Evolutionary conservation across 495 filamentous ascomycete genomes (phyloP).

Genomic region (Aspergillus saccharolyticus): DNA sequence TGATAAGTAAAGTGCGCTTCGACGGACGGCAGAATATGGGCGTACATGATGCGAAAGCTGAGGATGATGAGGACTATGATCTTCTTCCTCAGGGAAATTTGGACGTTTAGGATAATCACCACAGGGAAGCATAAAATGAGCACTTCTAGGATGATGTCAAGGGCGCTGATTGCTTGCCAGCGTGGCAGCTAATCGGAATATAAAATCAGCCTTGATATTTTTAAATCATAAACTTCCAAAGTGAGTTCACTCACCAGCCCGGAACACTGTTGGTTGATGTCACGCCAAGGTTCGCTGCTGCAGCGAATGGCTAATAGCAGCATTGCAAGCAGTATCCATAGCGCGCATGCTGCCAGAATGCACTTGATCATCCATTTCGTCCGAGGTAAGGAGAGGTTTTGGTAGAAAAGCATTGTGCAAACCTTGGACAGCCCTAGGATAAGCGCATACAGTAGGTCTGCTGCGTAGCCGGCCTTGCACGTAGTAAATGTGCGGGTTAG

Average conservation of each 20-base stretch:
- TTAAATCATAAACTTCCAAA: not conserved
- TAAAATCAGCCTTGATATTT: not conserved
- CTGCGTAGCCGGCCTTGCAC: constrained; percentile 8
- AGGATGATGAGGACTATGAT: constrained; percentile 14
- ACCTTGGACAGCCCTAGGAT: constrained; percentile 12
- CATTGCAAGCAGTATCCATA: constrained; percentile 15
- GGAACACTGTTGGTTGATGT: constrained; percentile 16
- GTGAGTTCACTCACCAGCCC: constrained; percentile 7
- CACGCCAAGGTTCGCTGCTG: constrained; percentile 15
- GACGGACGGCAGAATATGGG: not conserved
- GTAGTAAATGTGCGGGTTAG: not conserved
- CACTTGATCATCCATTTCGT: constrained; percentile 12
- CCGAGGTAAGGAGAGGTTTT: constrained; percentile 5
- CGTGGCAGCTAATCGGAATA: constrained; percentile 14
- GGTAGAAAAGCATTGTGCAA: constrained; percentile 6
- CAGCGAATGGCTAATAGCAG: constrained; percentile 20
- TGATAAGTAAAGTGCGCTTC: not conserved
- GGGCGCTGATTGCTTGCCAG: constrained; percentile 23
- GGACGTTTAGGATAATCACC: constrained; percentile 18
- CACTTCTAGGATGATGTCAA: constrained; percentile 24
- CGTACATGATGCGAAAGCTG: constrained; percentile 25
- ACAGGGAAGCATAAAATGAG: constrained; percentile 17
- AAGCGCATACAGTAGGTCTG: constrained; percentile 12
- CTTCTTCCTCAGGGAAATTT: constrained; percentile 14
- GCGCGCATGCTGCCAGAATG: constrained; percentile 7